phyloP scores from a whole-genome alignment of 23 red algal genomes.

The Gracilaria gracilis region DNA sequence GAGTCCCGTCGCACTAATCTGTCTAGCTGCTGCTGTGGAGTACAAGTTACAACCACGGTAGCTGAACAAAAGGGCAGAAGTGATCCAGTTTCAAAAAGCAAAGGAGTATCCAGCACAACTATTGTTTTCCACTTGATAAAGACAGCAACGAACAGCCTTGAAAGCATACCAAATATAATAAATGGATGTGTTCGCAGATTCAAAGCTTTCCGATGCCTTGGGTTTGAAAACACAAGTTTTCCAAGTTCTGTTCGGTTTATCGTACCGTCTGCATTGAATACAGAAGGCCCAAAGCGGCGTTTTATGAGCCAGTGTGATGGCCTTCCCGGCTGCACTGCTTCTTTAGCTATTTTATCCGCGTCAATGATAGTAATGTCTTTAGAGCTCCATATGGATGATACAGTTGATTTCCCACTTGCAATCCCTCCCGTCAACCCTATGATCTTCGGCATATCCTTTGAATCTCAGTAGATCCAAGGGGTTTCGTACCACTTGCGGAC shows the following conservation, averaged over 20 bases:
- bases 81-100: constrained; percentile 87
- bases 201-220: constrained; percentile 51
- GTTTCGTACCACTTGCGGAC: not conserved
- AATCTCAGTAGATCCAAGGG: not conserved
- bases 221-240: constrained; percentile 80
- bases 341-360: constrained; percentile 86
- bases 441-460: constrained; percentile 67
- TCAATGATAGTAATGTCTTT: constrained; percentile 77
- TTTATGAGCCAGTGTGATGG: constrained; percentile 67
- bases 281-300: constrained; percentile 45
- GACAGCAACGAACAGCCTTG: constrained; percentile 51
- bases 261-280: constrained; percentile 55
- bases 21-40: constrained; percentile 55
- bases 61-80: constrained; percentile 72
- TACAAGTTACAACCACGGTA: constrained; percentile 65
- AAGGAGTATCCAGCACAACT: constrained; percentile 90
- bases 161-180: constrained; percentile 81
- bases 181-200: constrained; percentile 87
- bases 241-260: constrained; percentile 73
- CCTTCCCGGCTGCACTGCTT: constrained; percentile 83
- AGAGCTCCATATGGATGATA: constrained; percentile 58
- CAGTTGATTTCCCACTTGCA: constrained; percentile 90
- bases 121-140: constrained; percentile 54
- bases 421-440: constrained; percentile 94
- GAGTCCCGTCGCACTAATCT: constrained; percentile 54